Evolutionary conservation across 257 asterid species (phyloP).

Genomic region (Nicotiana knightiana): DNA sequence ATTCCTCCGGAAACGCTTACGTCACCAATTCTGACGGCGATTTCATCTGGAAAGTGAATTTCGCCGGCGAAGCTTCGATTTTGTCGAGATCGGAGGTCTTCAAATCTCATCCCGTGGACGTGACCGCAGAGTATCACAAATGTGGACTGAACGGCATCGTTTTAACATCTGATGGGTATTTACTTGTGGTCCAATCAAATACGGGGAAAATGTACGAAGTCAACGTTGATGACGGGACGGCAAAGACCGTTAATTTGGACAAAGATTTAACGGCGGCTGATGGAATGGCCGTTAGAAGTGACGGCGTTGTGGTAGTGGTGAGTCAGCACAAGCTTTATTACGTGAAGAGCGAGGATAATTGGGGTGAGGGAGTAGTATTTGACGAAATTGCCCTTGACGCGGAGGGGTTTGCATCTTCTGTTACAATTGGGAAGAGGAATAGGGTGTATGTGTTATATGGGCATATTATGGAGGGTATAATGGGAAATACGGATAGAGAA

Average conservation of each 20-base stretch:
- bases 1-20: conserved; percentile 62
- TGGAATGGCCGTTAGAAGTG: conserved; percentile 57
- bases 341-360: conserved; percentile 60
- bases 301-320: conserved; percentile 75
- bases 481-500: conserved; percentile 40
- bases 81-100: conserved; percentile 40
- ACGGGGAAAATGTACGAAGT: conserved; percentile 66
- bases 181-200: conserved; percentile 63
- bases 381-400: conserved; percentile 80
- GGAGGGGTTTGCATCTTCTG: conserved; percentile 61
- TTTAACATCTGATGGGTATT: conserved; percentile 51
- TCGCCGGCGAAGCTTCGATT: conserved; percentile 46
- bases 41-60: conserved; percentile 55
- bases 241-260: conserved; percentile 47
- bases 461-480: conserved; percentile 50
- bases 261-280: conserved; percentile 50
- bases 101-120: conserved; percentile 42
- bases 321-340: conserved; percentile 46
- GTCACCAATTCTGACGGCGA: conserved; percentile 60
- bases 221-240: conserved; percentile 53
- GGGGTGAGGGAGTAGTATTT: conserved; percentile 70
- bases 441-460: conserved; percentile 85
- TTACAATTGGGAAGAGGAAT: conserved; percentile 50
- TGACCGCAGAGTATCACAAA: not conserved
- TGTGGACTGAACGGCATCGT: conserved; percentile 69